These are phyloP conservation scores for Ascochyta viciae-villosae DNA, from an alignment of 2,329 filamentous ascomycete genomes.

Conservation along the genomic window DNA sequence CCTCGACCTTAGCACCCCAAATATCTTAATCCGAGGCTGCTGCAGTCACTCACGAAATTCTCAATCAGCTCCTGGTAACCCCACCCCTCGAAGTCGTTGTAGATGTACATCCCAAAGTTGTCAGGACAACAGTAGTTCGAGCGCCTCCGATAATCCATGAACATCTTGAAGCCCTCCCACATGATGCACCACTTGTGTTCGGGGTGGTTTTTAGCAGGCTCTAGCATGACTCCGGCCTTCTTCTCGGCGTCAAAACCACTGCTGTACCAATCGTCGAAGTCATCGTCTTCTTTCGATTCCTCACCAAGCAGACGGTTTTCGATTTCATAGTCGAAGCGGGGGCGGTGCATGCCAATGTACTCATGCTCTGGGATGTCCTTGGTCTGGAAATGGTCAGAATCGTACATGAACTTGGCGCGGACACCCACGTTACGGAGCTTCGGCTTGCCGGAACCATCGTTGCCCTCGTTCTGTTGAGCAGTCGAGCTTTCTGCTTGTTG, in stretches of 20 bases:
- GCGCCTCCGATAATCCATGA: slow-evolving; percentile 3
- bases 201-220: slow-evolving; percentile 13
- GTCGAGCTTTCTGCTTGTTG: not conserved
- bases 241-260: slow-evolving; percentile 4
- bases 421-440: slow-evolving; percentile 3
- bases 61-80: slow-evolving; percentile 26
- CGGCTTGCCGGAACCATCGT: not conserved
- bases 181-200: slow-evolving; percentile 23
- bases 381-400: not conserved
- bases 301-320: slow-evolving; percentile 1
- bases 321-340: slow-evolving; percentile 10
- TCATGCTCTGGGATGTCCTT: slow-evolving; percentile 4
- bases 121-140: slow-evolving; percentile 25
- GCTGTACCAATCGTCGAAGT: slow-evolving; percentile 9
- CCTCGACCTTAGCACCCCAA: not conserved
- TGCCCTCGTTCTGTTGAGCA: not conserved
- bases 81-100: slow-evolving; percentile 23
- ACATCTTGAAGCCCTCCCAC: slow-evolving; percentile 20
- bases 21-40: not conserved
- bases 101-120: slow-evolving; percentile 25
- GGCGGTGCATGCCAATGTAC: slow-evolving; percentile 15
- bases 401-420: too few relatives aligned
- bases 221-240: slow-evolving; percentile 8
- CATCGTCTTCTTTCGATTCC: slow-evolving; percentile 8
- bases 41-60: slow-evolving; percentile 15